Evolutionary conservation across 768 basidiomycete genomes (phyloP).

Genomic region (Phlegmacium glaucopus): DNA sequence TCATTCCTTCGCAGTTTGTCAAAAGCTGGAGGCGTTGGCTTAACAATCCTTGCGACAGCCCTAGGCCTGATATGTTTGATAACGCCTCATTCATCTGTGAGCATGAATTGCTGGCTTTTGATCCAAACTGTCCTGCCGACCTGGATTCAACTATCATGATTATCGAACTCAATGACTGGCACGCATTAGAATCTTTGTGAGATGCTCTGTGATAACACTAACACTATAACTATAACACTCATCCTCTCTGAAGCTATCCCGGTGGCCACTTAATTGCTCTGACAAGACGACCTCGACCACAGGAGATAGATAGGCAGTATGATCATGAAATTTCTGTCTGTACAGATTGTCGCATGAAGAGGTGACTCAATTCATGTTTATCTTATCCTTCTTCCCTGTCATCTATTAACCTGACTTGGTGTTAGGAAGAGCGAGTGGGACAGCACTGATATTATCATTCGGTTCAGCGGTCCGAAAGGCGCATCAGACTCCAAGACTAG

Average conservation of each 20-base stretch:
- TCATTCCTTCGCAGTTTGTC: conserved; percentile 61
- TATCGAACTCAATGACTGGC: conserved; percentile 65
- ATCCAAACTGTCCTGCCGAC: conserved; percentile 61
- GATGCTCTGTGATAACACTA: conserved; percentile 15
- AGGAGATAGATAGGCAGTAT: conserved; percentile 32
- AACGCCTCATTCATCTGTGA: conserved; percentile 64
- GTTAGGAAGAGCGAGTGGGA: conserved; percentile 55
- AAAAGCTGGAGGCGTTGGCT: conserved; percentile 72
- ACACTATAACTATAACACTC: conserved; percentile 7
- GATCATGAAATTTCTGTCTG: conserved; percentile 54
- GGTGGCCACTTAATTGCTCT: conserved; percentile 49
- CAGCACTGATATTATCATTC: conserved; percentile 59
- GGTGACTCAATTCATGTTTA: conserved; percentile 31
- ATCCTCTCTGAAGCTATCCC: conserved; percentile 43
- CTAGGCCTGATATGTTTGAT: conserved; percentile 61
- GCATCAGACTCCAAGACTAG: conserved; percentile 1
- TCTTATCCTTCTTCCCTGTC: no score
- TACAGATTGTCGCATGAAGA: conserved; percentile 53
- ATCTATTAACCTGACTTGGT: conserved; percentile 1
- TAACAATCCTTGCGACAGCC: conserved; percentile 45
- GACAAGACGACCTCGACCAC: conserved; percentile 17
- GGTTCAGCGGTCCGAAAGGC: conserved; percentile 28
- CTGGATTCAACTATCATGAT: conserved; percentile 53
- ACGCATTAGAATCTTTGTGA: conserved; percentile 54
- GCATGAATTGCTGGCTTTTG: conserved; percentile 60